Percentiles rank a stretch among this genome's conserved stretches.
These are phyloP conservation scores for Colletotrichum sp. DNA, from an alignment of 2,329 filamentous ascomycete genomes.

Conservation along the genomic window DNA sequence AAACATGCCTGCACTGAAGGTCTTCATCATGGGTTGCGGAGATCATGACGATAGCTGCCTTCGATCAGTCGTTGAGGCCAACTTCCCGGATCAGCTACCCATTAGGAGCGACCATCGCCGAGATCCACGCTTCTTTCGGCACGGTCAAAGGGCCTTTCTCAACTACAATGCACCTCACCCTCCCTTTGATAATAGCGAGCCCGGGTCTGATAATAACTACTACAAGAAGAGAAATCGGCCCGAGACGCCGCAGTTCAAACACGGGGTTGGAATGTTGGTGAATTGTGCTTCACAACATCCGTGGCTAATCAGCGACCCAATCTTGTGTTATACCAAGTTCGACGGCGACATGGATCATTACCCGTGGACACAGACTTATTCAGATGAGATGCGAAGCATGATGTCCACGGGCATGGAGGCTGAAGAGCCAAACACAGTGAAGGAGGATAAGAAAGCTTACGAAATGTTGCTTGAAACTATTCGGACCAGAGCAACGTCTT, in stretches of 20 bases:
- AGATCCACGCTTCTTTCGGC: not conserved
- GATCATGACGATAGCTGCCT: not conserved
- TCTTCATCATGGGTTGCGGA: not conserved
- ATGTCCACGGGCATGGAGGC: too few relatives aligned
- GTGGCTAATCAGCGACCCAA: not conserved
- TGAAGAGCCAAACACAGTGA: too few relatives aligned
- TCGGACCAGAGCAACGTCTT: too few relatives aligned
- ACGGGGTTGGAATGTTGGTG: accelerated
- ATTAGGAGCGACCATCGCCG: accelerated
- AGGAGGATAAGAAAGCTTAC: too few relatives aligned
- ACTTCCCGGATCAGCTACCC: accelerated
- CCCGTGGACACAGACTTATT: not conserved
- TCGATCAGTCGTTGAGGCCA: not conserved
- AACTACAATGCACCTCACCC: not conserved
- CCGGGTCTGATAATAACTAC: too few relatives aligned
- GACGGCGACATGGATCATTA: not conserved
- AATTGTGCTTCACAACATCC: accelerated
- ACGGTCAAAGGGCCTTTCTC: accelerated
- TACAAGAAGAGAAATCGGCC: not conserved
- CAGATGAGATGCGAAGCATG: too few relatives aligned
- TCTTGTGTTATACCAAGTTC: not conserved
- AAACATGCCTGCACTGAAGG: accelerated
- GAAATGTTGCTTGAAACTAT: too few relatives aligned
- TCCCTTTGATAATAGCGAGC: not conserved
- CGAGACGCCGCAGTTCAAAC: not conserved